Evolutionary conservation across 352 stramenopile species (phyloP), one percentile per base, ranked within the genome.

Genomic region (Phytophthora nicotianae): DNA sequence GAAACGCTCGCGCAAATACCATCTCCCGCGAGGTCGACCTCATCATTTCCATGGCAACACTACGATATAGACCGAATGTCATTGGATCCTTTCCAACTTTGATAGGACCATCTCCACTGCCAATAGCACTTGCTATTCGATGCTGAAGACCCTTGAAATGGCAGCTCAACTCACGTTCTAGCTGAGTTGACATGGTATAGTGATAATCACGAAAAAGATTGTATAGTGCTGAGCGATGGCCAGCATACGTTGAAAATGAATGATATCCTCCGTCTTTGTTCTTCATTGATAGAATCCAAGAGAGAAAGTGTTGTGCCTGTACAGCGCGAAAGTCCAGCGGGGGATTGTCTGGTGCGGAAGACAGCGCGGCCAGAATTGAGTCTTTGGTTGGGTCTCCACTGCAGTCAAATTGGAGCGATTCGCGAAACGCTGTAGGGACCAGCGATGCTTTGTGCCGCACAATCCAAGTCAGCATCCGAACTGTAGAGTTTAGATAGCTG

Each of bases 1-100:
- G 47, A 29, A 75, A 75, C 1, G 43, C 50, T 7, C 56, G 53
- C 5, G 38, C 67, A 35, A 75, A 75, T 13, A 68, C 23, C 20
- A 64, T 62, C 16, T 65, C 45, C 0, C 50, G 16, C 5, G 45
- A 49, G 19, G 49, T 13, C 16, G 13, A 40, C 0, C 7, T 3
- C 3, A 74, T 37, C 59, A 74, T 65, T 20, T 26, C 13, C 21
- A 35, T 23, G 14, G 41, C 14, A 1, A 73, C 11, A n/a, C 52
- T 29, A 5, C 52, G 51, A n/a, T 63, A 68, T 5, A 68, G n/a
- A 4, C 35, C 33, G 19, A 72, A 40, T 1, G 50, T 14, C 14
- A 71, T 47, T 2, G 56, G 56, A 24, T 62, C 32, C 13, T 72
- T 72, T 24, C 41, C 58, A 1, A 48, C 42, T 54, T 62, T 62